Evolutionary conservation across 306 rosid genomes (phyloP).

Genomic region (Pyrus betulifolia): DNA sequence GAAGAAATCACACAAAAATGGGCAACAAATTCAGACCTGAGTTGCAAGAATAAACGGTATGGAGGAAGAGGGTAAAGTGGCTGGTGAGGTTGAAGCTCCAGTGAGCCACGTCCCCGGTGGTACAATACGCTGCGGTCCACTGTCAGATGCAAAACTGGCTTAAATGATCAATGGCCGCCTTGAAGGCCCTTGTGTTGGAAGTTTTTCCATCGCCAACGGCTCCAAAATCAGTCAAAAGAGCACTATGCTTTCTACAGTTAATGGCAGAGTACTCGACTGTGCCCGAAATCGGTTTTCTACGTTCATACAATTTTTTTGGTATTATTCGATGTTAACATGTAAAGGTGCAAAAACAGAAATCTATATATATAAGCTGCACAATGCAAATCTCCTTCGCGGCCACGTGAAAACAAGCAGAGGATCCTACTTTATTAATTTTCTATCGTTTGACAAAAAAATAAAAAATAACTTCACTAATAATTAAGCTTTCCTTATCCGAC

Average conservation of each 20-base stretch:
- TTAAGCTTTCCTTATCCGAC: too few species aligned
- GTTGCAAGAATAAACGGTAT: constrained; percentile 68
- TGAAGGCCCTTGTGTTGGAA: constrained; percentile 57
- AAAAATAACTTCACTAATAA: too few species aligned
- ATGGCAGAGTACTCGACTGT: constrained; percentile 26
- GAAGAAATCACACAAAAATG: too few species aligned
- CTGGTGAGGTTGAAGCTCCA: constrained; percentile 79
- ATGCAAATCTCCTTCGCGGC: too few species aligned
- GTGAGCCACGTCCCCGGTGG: constrained; percentile 89
- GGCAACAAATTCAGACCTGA: constrained; percentile 33
- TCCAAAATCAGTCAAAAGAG: constrained; percentile 60
- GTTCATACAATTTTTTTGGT: constrained; percentile 3
- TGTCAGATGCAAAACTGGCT: constrained; percentile 33
- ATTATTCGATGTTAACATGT: too few species aligned
- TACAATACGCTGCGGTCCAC: constrained; percentile 69
- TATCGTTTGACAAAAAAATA: too few species aligned
- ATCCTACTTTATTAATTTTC: too few species aligned
- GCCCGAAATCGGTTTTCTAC: constrained; percentile 1
- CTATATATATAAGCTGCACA: too few species aligned
- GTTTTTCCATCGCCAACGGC: constrained; percentile 78
- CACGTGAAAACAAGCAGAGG: too few species aligned
- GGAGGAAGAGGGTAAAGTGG: constrained; percentile 72
- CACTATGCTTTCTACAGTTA: constrained; percentile 59
- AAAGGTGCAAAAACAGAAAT: too few species aligned
- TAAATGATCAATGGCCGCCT: constrained; percentile 48